Conservation (phyloP, 805 yeast genomes). For the Maudiozyma bulderi region DNA sequence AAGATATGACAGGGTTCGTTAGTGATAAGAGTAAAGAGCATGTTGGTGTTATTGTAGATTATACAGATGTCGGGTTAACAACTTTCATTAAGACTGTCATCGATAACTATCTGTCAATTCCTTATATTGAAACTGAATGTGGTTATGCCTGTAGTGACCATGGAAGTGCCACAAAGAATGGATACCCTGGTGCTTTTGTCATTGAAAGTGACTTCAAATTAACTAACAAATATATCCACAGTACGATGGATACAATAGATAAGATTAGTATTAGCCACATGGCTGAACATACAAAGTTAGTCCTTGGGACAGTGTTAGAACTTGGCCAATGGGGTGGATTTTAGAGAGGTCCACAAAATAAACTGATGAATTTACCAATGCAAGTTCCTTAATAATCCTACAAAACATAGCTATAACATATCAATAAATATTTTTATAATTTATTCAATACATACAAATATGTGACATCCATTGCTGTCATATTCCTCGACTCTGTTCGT, state of each 20-base stretch:
- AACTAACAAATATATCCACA: slow-evolving; percentile 65
- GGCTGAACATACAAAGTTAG: slow-evolving; percentile 69
- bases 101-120: slow-evolving; percentile 52
- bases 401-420: too few relatives aligned
- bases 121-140: slow-evolving; percentile 66
- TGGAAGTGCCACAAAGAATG: slow-evolving; percentile 72
- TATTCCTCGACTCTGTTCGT: too few relatives aligned
- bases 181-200: slow-evolving; percentile 77
- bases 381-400: background rate
- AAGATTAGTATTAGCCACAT: slow-evolving; percentile 70
- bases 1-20: slow-evolving; percentile 87
- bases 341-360: slow-evolving; percentile 1
- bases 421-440: too few relatives aligned
- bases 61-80: slow-evolving; percentile 45
- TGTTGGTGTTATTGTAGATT: slow-evolving; percentile 76
- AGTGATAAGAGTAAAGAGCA: slow-evolving; percentile 45
- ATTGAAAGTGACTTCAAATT: slow-evolving; percentile 64
- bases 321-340: slow-evolving; percentile 32
- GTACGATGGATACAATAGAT: slow-evolving; percentile 71
- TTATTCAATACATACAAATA: too few relatives aligned
- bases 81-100: slow-evolving; percentile 54
- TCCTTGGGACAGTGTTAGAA: slow-evolving; percentile 65
- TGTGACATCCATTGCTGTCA: too few relatives aligned
- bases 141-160: slow-evolving; percentile 95
- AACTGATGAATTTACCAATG: background rate